Conservation (phyloP, 805 yeast species). For the Candida sphagnicola region DNA sequence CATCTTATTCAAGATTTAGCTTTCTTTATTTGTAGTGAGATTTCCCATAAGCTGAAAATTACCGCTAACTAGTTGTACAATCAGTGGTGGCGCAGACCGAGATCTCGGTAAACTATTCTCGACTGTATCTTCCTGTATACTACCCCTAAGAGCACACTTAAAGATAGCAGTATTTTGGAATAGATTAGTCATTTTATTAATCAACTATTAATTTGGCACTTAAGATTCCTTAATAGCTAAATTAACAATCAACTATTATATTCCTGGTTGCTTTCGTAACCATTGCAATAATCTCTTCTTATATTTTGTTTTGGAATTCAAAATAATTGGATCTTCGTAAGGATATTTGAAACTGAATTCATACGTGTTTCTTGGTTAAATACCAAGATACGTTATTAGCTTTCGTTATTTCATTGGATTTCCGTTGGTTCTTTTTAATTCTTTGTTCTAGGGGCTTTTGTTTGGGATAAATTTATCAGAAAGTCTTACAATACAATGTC, state of each 20-base stretch:
- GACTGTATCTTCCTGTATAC: neutral
- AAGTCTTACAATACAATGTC: slow-evolving; percentile 3
- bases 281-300: too few species aligned
- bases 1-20: too few species aligned
- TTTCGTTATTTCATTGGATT: neutral
- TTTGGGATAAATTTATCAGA: neutral
- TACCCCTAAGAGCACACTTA: too few species aligned
- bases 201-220: neutral
- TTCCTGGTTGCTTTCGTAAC: too few species aligned
- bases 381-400: neutral
- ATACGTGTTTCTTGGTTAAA: neutral
- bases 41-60: too few species aligned
- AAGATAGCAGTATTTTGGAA: too few species aligned
- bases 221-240: neutral
- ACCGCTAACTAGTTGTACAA: neutral
- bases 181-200: neutral
- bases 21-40: too few species aligned
- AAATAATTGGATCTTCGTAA: too few species aligned
- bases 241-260: neutral
- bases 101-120: neutral
- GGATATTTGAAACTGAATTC: too few species aligned
- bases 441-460: too few species aligned
- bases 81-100: neutral
- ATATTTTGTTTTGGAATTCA: too few species aligned
- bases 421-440: too few species aligned